Evolutionary conservation across 2,329 filamentous ascomycete species (phyloP).

Genomic region (Helminthosporium solani): DNA sequence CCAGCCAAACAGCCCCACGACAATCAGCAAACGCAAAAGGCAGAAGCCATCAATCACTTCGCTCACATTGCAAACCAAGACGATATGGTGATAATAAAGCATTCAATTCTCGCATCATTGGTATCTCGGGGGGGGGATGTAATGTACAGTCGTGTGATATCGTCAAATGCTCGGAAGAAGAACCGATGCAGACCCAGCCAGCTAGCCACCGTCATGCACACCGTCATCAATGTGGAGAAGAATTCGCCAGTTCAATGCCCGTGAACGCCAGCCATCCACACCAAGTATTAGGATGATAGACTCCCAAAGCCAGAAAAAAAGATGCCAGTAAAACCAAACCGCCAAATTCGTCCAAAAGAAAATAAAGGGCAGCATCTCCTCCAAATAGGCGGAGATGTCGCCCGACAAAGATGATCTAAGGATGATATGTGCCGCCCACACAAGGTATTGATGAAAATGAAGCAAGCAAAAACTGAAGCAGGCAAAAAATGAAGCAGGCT

Average conservation of each 20-base stretch:
- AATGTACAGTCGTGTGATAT: neutral
- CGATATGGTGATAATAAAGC: too few species aligned
- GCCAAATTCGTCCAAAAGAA: neutral
- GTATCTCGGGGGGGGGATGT: neutral
- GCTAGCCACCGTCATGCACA: neutral
- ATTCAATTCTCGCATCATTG: neutral
- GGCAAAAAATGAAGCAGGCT: too few species aligned
- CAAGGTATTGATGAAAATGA: neutral
- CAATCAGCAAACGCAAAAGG: too few species aligned
- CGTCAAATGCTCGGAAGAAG: neutral
- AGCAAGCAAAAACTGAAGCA: too few species aligned
- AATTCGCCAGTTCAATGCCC: neutral
- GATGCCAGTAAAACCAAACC: neutral
- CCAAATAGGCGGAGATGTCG: too few species aligned
- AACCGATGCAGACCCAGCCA: neutral
- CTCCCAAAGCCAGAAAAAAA: too few species aligned
- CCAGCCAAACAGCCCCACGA: too few species aligned
- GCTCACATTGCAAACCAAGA: too few species aligned
- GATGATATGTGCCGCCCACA: neutral
- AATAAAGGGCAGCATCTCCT: neutral
- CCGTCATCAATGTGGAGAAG: neutral
- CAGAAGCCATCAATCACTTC: too few species aligned
- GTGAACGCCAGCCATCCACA: neutral
- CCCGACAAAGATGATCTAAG: too few species aligned
- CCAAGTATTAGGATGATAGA: neutral